Percentiles rank a stretch among this genome's conserved stretches.
These are phyloP conservation scores for Tephrocybe sp. DNA, from an alignment of 768 basidiomycete species.

Conservation along the genomic window DNA sequence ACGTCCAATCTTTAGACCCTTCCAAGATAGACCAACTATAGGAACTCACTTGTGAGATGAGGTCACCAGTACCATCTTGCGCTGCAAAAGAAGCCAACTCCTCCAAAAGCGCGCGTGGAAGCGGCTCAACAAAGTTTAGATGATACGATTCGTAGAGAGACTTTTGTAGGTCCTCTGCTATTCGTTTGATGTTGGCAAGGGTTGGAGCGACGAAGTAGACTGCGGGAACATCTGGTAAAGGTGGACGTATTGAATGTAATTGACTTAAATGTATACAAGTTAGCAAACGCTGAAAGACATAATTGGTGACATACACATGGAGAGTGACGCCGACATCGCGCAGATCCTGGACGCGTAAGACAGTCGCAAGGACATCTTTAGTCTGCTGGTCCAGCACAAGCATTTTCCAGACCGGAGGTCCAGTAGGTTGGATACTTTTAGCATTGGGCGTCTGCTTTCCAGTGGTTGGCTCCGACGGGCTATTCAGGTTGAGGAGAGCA, in stretches of 20 bases:
- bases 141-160: conserved; percentile 90
- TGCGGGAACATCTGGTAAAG: conserved; percentile 92
- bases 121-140: conserved; percentile 91
- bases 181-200: conserved; percentile 78
- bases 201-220: conserved; percentile 96
- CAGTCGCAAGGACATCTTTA: conserved; percentile 94
- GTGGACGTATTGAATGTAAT: conserved; percentile 83
- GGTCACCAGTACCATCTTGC: conserved; percentile 76
- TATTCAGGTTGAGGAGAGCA: conserved; percentile 83
- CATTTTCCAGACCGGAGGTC: conserved; percentile 94
- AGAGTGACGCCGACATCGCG: conserved; percentile 96
- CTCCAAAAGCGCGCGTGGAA: conserved; percentile 86
- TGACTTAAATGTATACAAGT: conserved; percentile 53
- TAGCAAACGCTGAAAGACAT: background rate
- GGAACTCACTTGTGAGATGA: conserved; percentile 67
- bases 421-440: conserved; percentile 50
- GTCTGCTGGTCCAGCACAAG: conserved; percentile 92
- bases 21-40: background rate
- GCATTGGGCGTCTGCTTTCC: conserved; percentile 39
- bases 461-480: conserved; percentile 41
- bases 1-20: conserved; percentile 14
- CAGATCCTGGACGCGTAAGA: conserved; percentile 92
- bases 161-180: conserved; percentile 91
- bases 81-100: conserved; percentile 91
- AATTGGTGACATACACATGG: conserved; percentile 75